Conservation (phyloP, 2,329 filamentous ascomycete species). For the Aspergillus awamori region DNA sequence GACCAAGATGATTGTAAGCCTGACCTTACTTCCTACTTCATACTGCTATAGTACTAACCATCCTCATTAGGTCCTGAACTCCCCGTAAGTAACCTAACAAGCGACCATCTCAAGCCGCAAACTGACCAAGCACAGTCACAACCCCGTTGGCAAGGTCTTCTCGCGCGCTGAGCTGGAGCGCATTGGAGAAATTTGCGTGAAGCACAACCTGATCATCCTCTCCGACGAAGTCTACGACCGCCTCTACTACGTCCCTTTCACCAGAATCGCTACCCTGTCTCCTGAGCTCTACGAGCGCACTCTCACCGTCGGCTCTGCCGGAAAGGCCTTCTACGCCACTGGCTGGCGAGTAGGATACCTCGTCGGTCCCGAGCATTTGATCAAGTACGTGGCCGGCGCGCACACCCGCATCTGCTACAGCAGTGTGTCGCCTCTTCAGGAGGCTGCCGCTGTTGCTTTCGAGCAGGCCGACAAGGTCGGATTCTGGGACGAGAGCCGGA, state of each 20-base stretch:
- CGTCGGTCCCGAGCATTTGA: conserved; percentile 83
- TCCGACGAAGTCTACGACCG: conserved; percentile 94
- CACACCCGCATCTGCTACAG: conserved; percentile 97
- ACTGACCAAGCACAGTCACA: conserved; percentile 59
- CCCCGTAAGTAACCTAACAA: conserved; percentile 43
- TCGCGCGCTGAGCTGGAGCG: conserved; percentile 77
- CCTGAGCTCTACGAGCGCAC: conserved; percentile 87
- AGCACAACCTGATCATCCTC: conserved; percentile 91
- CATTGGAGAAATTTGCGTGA: conserved; percentile 86
- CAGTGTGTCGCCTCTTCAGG: conserved; percentile 88
- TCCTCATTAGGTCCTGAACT: conserved; percentile 49
- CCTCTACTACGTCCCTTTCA: conserved; percentile 93
- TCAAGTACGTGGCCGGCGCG: conserved; percentile 87
- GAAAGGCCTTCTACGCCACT: conserved; percentile 98
- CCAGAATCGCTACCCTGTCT: conserved; percentile 84
- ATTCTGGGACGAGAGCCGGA: conserved; percentile 84
- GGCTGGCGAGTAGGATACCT: conserved; percentile 97
- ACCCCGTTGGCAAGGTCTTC: conserved; percentile 96
- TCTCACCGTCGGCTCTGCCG: conserved; percentile 90
- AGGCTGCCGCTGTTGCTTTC: conserved; percentile 91
- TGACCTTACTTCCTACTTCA: neutral
- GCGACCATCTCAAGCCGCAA: neutral
- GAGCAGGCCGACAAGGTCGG: conserved; percentile 81
- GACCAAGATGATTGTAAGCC: conserved; percentile 89
- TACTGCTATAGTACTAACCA: conserved; percentile 6